phyloP scores from a whole-genome alignment of 768 basidiomycete genomes.

The Nevesoporus exiguus region DNA sequence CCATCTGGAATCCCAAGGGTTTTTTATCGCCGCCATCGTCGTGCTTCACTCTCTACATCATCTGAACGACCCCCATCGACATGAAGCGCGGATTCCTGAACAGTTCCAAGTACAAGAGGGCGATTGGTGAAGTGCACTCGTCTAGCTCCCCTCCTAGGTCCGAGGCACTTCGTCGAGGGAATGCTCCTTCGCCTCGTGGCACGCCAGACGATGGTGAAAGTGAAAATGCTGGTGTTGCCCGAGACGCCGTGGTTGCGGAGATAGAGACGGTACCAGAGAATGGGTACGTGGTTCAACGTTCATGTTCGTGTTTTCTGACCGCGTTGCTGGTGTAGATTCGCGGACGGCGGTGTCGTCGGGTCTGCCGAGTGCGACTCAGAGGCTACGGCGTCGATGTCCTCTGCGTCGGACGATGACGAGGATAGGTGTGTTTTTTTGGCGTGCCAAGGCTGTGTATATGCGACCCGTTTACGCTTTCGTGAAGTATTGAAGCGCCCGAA shows the following conservation, averaged over 20 bases:
- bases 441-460: too few relatives aligned
- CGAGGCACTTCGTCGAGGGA: background rate
- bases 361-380: too few relatives aligned
- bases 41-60: background rate
- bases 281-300: too few relatives aligned
- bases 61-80: background rate
- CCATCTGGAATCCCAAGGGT: too few relatives aligned
- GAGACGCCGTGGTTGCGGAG: background rate
- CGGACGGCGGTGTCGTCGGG: too few relatives aligned
- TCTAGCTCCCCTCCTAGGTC: background rate
- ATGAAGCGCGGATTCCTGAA: conserved; percentile 27
- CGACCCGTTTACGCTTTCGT: background rate
- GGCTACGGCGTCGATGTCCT: too few relatives aligned
- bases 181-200: background rate
- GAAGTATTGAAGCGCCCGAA: background rate
- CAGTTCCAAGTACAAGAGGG: conserved; percentile 5
- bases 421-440: too few relatives aligned
- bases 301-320: background rate
- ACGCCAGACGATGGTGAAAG: background rate
- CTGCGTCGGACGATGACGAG: too few relatives aligned
- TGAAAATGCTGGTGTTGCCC: background rate
- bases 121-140: conserved; percentile 6
- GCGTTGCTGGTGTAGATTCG: too few relatives aligned
- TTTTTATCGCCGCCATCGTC: background rate
- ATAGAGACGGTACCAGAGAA: background rate